Evolutionary conservation across 2,329 filamentous ascomycete genomes (phyloP).

Genomic region (Parastagonospora nodorum): DNA sequence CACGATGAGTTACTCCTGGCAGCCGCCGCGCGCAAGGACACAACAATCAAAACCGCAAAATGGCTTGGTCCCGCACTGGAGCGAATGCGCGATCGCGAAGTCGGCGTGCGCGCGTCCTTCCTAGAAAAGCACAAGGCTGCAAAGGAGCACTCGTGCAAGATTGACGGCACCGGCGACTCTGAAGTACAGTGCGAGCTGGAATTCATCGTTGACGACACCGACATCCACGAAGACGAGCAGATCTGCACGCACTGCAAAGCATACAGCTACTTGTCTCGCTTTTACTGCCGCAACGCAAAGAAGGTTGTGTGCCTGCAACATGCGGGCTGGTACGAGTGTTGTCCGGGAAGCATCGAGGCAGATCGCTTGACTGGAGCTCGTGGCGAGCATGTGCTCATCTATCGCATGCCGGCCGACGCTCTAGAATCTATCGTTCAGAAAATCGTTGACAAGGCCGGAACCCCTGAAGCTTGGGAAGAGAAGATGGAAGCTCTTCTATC

Average conservation of each 20-base stretch:
- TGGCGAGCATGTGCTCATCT: slow-evolving; percentile 72
- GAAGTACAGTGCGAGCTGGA: slow-evolving; percentile 36
- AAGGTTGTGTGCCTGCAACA: slow-evolving; percentile 85
- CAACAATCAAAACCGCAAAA: slow-evolving; percentile 86
- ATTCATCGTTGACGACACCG: slow-evolving; percentile 59
- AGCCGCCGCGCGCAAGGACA: slow-evolving; percentile 75
- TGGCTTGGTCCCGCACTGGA: slow-evolving; percentile 91
- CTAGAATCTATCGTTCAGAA: slow-evolving; percentile 72
- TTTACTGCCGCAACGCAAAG: slow-evolving; percentile 79
- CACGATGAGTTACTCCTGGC: slow-evolving; percentile 95
- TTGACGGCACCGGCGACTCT: slow-evolving; percentile 59
- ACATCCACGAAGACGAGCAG: slow-evolving; percentile 88
- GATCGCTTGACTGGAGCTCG: slow-evolving; percentile 65
- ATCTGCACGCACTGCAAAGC: slow-evolving; percentile 91
- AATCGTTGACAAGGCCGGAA: slow-evolving; percentile 81
- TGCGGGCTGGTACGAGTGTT: slow-evolving; percentile 80
- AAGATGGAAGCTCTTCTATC: slow-evolving; percentile 86
- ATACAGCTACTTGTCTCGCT: slow-evolving; percentile 88
- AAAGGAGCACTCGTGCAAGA: slow-evolving; percentile 39
- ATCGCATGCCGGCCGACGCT: slow-evolving; percentile 75
- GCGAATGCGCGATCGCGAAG: slow-evolving; percentile 76
- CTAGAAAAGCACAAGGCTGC: slow-evolving; percentile 65
- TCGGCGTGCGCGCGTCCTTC: slow-evolving; percentile 70
- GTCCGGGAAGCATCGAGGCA: slow-evolving; percentile 64
- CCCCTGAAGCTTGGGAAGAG: slow-evolving; percentile 87